These are phyloP conservation scores for Mycosphaerella arachidis DNA, from an alignment of 2,329 filamentous ascomycete species.

Conservation along the genomic window DNA sequence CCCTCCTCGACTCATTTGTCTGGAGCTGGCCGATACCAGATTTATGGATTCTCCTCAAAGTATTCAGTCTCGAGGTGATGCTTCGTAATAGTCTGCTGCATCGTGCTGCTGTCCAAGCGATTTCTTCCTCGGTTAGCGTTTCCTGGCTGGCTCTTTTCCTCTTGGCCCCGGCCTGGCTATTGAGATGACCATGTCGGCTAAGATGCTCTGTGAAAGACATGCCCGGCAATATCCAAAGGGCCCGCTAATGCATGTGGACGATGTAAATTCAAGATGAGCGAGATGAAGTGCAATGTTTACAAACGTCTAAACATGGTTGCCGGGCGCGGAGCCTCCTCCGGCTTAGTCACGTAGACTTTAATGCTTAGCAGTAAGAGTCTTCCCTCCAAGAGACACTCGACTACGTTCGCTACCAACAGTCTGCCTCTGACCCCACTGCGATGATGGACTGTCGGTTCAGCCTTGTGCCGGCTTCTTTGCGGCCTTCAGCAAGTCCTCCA, in stretches of 20 bases:
- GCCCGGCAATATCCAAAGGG: background rate
- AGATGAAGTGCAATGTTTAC: background rate
- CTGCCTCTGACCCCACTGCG: background rate
- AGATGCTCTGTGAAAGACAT: slow-evolving; percentile 4
- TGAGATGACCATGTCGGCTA: background rate
- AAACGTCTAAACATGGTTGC: background rate
- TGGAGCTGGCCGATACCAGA: background rate
- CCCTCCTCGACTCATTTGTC: background rate
- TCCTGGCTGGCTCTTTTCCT: slow-evolving; percentile 11
- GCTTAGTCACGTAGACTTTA: background rate
- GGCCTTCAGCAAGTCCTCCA: slow-evolving; percentile 9
- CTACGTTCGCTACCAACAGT: background rate
- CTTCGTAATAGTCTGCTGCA: slow-evolving; percentile 19
- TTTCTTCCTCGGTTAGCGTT: slow-evolving; percentile 12
- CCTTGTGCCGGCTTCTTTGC: background rate
- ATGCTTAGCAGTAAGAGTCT: background rate
- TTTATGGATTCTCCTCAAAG: slow-evolving; percentile 12
- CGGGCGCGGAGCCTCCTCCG: background rate
- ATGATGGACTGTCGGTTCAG: background rate
- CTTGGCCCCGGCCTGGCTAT: background rate
- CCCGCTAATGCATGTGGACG: background rate
- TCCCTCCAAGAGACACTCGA: background rate
- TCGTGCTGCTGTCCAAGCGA: slow-evolving; percentile 21
- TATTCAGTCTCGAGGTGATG: slow-evolving; percentile 15
- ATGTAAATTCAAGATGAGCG: background rate